A percentile compares a stretch with the other conserved stretches of the same genome.
These are phyloP conservation scores for Neofusicoccum parvum DNA, from an alignment of 2,329 filamentous ascomycete species.

Conservation along the genomic window DNA sequence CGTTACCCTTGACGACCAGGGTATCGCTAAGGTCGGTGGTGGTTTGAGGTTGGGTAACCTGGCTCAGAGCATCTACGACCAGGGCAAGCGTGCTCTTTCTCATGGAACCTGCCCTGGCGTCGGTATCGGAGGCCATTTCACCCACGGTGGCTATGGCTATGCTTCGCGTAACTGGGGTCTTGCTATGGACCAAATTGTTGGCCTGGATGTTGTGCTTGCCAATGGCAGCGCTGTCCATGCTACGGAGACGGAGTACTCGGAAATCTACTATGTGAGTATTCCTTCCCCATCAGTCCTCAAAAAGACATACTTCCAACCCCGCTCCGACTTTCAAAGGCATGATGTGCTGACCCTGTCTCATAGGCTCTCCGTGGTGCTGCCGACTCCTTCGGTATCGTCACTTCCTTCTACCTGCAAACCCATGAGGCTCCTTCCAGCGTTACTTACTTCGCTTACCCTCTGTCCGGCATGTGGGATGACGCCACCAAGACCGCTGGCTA, in stretches of 20 bases:
- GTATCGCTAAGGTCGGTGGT: constrained; percentile 49
- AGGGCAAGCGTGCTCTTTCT: constrained; percentile 45
- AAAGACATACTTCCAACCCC: too few relatives aligned
- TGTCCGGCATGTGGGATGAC: constrained; percentile 30
- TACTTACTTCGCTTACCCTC: constrained; percentile 24
- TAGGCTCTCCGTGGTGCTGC: constrained; percentile 36
- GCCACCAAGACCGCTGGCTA: constrained; percentile 38
- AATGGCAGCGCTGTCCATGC: constrained; percentile 41
- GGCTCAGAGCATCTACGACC: constrained; percentile 36
- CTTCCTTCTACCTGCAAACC: constrained; percentile 28
- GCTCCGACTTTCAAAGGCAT: background rate
- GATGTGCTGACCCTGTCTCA: background rate
- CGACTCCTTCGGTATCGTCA: constrained; percentile 37
- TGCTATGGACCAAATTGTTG: constrained; percentile 39
- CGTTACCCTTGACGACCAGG: constrained; percentile 46
- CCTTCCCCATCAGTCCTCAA: too few relatives aligned
- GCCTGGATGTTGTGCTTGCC: constrained; percentile 42
- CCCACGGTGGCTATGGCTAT: constrained; percentile 40
- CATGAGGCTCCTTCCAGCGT: constrained; percentile 23
- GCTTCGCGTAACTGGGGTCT: constrained; percentile 40
- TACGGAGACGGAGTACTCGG: constrained; percentile 34
- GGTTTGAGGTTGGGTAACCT: constrained; percentile 52
- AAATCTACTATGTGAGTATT: constrained; percentile 39
- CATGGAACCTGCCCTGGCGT: constrained; percentile 57
- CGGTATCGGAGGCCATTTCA: constrained; percentile 41